Percentiles rank a stretch among this genome's conserved stretches.
phyloP scores from a whole-genome alignment of 2,329 filamentous ascomycete genomes.

The Fusarium sp. region DNA sequence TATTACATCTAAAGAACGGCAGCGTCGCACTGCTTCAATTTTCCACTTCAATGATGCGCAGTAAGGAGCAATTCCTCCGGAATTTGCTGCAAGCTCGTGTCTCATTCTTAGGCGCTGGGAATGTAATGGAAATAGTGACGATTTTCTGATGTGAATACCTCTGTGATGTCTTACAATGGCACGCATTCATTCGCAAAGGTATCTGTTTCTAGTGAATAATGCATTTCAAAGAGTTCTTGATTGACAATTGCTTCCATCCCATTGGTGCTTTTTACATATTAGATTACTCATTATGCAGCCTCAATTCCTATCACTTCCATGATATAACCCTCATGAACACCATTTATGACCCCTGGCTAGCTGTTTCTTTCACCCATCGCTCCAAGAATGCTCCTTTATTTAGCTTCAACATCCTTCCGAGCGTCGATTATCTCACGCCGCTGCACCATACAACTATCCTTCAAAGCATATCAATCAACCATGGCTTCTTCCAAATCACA shows the following conservation, averaged over 20 bases:
- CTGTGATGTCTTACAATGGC: background rate
- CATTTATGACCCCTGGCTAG: too few relatives aligned
- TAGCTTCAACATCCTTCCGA: background rate
- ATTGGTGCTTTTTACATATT: background rate
- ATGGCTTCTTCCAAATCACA: slow-evolving; percentile 22
- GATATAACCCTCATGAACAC: background rate
- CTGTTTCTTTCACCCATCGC: rapidly evolving
- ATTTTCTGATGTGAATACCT: background rate
- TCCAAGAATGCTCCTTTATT: slow-evolving; percentile 16
- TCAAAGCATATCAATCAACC: slow-evolving; percentile 18
- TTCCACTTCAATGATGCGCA: background rate
- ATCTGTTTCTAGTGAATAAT: background rate
- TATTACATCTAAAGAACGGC: background rate
- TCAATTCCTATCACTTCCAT: background rate
- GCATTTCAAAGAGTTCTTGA: rapidly evolving
- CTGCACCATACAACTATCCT: background rate
- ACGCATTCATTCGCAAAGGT: background rate
- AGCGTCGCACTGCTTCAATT: background rate
- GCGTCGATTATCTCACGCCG: slow-evolving; percentile 9
- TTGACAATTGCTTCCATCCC: background rate
- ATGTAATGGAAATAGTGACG: slow-evolving; percentile 16
- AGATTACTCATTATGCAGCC: background rate
- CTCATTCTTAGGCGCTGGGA: background rate
- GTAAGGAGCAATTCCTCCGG: slow-evolving; percentile 8
- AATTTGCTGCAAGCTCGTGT: background rate